A percentile compares a stretch with the other conserved stretches of the same genome.
Evolutionary conservation across 352 stramenopile species (phyloP).

Genomic region (Thalassiosira sp.): DNA sequence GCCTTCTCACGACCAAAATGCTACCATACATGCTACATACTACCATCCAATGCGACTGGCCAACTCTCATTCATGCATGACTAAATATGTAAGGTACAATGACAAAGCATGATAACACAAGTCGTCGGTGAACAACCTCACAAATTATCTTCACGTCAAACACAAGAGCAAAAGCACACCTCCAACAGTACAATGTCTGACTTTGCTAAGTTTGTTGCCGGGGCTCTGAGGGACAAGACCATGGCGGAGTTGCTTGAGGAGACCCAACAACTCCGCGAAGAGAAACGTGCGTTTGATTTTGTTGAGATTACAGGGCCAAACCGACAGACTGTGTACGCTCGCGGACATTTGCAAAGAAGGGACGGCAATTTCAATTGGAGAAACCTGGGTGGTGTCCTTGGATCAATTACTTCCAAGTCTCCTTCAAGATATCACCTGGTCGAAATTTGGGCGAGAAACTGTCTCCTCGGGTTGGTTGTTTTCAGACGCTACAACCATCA

Average conservation of each 20-base stretch:
- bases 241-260: constrained; percentile 1
- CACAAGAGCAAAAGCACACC: too few relatives aligned
- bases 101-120: too few relatives aligned
- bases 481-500: background rate
- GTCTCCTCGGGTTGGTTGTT: background rate
- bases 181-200: background rate
- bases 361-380: too few relatives aligned
- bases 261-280: constrained; percentile 2
- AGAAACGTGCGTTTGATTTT: constrained; percentile 1
- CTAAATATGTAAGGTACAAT: too few relatives aligned
- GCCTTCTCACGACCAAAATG: too few relatives aligned
- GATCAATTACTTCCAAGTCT: background rate
- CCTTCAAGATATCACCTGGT: constrained; percentile 1
- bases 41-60: too few relatives aligned
- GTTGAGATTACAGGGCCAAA: background rate
- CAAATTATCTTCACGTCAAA: too few relatives aligned
- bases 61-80: too few relatives aligned
- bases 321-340: background rate
- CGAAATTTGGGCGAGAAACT: constrained; percentile 4
- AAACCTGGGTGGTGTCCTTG: background rate
- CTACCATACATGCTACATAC: too few relatives aligned
- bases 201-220: background rate
- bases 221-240: constrained; percentile 1
- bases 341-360: constrained; percentile 1
- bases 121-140: too few relatives aligned